phyloP scores from a whole-genome alignment of 805 yeast species.

The Teunomyces tritomae region DNA sequence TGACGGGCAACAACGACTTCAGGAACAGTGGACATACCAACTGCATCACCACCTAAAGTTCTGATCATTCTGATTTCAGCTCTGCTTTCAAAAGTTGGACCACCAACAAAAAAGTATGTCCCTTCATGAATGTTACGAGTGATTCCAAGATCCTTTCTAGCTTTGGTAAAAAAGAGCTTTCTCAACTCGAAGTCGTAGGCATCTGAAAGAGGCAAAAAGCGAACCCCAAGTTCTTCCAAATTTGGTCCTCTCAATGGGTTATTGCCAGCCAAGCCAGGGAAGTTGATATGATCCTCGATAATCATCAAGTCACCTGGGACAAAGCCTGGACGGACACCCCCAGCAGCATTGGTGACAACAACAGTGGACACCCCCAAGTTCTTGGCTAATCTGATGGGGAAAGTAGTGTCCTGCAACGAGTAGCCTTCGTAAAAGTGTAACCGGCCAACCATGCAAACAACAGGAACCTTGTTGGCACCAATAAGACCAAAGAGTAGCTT shows the following conservation, averaged over 20 bases:
- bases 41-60: conserved; percentile 83
- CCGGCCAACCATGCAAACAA: conserved; percentile 91
- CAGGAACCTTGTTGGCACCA: conserved; percentile 68
- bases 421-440: conserved; percentile 92
- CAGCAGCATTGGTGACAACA: conserved; percentile 95
- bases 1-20: conserved; percentile 94
- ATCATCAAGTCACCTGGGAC: conserved; percentile 90
- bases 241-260: conserved; percentile 90
- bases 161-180: conserved; percentile 53
- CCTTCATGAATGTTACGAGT: conserved; percentile 80
- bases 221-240: conserved; percentile 73
- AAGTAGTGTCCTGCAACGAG: conserved; percentile 73
- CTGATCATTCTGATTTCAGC: conserved; percentile 84
- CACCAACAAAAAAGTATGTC: conserved; percentile 77
- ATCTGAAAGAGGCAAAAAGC: conserved; percentile 85
- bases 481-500: conserved; percentile 74
- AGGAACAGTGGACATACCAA: conserved; percentile 98
- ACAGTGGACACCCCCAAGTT: conserved; percentile 58
- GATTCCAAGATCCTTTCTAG: conserved; percentile 43
- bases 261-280: conserved; percentile 87
- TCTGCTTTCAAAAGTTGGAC: conserved; percentile 91
- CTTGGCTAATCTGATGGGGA: conserved; percentile 78
- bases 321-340: conserved; percentile 69
- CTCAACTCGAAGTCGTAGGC: conserved; percentile 81
- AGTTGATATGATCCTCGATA: conserved; percentile 80